Conservation (phyloP, 116 monocot genomes). For the Thalassia testudinum region DNA sequence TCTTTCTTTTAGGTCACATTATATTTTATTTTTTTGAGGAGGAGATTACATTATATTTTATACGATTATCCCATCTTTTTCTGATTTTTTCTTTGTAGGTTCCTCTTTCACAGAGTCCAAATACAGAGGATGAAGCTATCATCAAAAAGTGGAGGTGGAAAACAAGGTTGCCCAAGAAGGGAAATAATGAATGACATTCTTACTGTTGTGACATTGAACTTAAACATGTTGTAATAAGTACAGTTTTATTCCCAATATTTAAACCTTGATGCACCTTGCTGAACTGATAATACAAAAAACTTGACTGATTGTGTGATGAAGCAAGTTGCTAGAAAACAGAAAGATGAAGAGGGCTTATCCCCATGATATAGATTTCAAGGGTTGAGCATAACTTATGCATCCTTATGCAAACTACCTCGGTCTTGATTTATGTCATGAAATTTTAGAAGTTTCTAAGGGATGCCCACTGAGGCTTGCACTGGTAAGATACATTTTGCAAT, state of each 20-base stretch:
- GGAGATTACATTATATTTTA: too few species aligned
- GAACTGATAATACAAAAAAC: too few species aligned
- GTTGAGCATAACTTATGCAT: slow-evolving; percentile 97
- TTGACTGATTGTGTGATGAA: background rate
- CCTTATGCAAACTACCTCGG: slow-evolving; percentile 89
- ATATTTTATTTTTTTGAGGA: too few species aligned
- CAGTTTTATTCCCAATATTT: too few species aligned
- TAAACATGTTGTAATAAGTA: slow-evolving; percentile 56
- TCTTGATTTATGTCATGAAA: slow-evolving; percentile 80
- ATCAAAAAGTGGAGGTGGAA: slow-evolving; percentile 79
- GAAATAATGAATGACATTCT: slow-evolving; percentile 83
- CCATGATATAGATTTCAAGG: slow-evolving; percentile 88
- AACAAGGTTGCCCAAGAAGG: slow-evolving; percentile 43
- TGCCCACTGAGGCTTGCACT: slow-evolving; percentile 62
- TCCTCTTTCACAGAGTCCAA: slow-evolving; percentile 76
- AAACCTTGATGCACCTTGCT: too few species aligned
- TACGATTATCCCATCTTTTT: too few species aligned
- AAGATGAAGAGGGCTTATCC: slow-evolving; percentile 93
- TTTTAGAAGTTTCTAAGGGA: slow-evolving; percentile 86
- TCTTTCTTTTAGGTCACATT: too few species aligned
- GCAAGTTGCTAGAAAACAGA: slow-evolving; percentile 90
- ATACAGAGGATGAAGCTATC: slow-evolving; percentile 52
- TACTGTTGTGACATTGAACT: slow-evolving; percentile 87
- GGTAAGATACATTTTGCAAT: slow-evolving; percentile 96
- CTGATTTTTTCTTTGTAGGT: slow-evolving; percentile 21